Evolutionary conservation across 495 filamentous ascomycete genomes (phyloP).

Genomic region (Podospora australis): DNA sequence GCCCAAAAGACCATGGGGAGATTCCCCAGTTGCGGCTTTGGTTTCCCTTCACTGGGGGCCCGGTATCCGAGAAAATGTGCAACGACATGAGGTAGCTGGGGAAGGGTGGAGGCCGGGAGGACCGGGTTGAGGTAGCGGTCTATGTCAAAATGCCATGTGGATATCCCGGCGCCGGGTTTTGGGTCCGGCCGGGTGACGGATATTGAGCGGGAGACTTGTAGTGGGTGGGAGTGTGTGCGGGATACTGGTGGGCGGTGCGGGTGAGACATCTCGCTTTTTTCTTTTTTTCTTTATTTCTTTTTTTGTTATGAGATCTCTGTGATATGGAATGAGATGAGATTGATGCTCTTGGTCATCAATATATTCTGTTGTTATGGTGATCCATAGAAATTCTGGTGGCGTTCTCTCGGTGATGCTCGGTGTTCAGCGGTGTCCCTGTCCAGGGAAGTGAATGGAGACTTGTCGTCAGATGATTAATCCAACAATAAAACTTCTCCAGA

Average conservation of each 20-base stretch:
- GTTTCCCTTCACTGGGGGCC: conserved; percentile 10
- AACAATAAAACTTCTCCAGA: too few species aligned
- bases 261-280: neutral
- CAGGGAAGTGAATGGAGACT: too few species aligned
- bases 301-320: neutral
- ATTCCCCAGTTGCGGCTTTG: conserved; percentile 37
- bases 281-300: neutral
- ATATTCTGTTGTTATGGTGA: neutral
- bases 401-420: neutral
- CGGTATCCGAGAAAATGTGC: conserved; percentile 50
- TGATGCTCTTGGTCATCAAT: neutral
- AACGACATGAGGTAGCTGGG: conserved; percentile 39
- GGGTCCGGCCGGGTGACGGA: neutral
- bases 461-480: too few species aligned
- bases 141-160: conserved; percentile 54
- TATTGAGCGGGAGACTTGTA: neutral
- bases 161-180: conserved; percentile 7
- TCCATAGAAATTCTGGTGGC: neutral
- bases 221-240: neutral
- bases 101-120: conserved; percentile 46
- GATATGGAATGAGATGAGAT: neutral
- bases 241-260: neutral
- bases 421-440: too few species aligned
- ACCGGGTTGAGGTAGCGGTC: conserved; percentile 58
- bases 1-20: conserved; percentile 45